These are phyloP conservation scores for Podospora pseudocomata DNA, from an alignment of 495 filamentous ascomycete species.

Conservation along the genomic window DNA sequence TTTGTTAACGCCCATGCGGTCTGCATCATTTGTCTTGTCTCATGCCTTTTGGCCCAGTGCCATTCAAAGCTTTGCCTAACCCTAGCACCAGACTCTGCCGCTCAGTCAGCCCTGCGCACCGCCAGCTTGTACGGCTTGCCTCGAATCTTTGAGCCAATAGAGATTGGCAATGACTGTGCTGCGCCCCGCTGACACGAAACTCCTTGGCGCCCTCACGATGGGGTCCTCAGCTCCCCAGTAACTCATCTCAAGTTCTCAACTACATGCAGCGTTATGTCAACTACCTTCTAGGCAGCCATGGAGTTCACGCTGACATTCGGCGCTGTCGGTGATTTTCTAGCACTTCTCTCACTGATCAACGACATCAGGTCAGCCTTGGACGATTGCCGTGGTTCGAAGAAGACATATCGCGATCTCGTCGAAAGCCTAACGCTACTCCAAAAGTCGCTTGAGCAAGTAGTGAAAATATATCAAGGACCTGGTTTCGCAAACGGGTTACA, in stretches of 20 bases:
- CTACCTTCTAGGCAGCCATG: background rate
- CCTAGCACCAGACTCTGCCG: background rate
- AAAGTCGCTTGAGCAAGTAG: background rate
- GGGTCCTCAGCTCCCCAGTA: background rate
- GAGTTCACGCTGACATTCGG: background rate
- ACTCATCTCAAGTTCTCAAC: background rate
- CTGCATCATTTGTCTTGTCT: background rate
- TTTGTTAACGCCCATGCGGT: too few species aligned
- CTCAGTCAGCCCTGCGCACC: background rate
- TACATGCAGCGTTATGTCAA: background rate
- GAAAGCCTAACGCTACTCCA: background rate
- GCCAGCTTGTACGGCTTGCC: background rate
- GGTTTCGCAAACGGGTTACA: background rate
- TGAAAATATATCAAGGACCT: background rate
- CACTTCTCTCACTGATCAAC: background rate
- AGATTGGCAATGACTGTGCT: background rate
- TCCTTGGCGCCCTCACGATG: background rate
- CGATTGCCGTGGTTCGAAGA: background rate
- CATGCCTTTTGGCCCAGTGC: background rate
- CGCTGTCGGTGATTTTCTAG: background rate
- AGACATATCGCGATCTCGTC: slow-evolving; percentile 3
- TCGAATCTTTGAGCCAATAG: background rate
- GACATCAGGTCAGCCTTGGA: slow-evolving; percentile 1
- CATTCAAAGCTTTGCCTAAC: background rate
- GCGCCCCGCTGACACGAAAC: background rate